Conservation (phyloP, 805 yeast genomes). For the Metschnikowia bowlesiae region DNA sequence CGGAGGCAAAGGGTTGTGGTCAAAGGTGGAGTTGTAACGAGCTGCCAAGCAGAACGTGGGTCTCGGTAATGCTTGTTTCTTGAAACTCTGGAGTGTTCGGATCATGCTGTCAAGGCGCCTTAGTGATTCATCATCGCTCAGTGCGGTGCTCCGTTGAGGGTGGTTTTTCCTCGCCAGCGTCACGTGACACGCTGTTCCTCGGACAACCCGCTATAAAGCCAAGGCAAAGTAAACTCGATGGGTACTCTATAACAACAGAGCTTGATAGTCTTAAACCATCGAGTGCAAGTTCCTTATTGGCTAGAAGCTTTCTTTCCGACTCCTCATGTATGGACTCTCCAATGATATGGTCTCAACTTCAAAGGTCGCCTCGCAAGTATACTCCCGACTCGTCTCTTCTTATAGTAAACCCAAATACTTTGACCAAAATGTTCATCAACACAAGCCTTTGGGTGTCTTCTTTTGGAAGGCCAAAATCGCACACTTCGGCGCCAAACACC, state of each 20-base stretch:
- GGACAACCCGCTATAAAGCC: no score
- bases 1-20: background rate
- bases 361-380: background rate
- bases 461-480: constrained; percentile 10
- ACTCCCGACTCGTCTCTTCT: background rate
- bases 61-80: background rate
- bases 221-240: no score
- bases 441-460: background rate
- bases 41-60: background rate
- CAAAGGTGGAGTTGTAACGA: background rate
- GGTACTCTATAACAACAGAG: no score
- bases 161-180: background rate
- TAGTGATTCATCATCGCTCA: background rate
- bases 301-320: no score
- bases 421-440: constrained; percentile 7
- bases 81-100: constrained; percentile 1
- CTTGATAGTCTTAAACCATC: no score
- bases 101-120: background rate
- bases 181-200: background rate
- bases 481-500: background rate
- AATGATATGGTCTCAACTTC: background rate
- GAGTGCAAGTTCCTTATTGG: no score
- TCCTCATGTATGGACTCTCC: background rate
- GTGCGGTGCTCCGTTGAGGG: background rate
- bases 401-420: constrained; percentile 1